Percentiles rank a stretch among this genome's conserved stretches.
Conservation (phyloP, 176 grass and related monocot species). For the Avena sativa region DNA sequence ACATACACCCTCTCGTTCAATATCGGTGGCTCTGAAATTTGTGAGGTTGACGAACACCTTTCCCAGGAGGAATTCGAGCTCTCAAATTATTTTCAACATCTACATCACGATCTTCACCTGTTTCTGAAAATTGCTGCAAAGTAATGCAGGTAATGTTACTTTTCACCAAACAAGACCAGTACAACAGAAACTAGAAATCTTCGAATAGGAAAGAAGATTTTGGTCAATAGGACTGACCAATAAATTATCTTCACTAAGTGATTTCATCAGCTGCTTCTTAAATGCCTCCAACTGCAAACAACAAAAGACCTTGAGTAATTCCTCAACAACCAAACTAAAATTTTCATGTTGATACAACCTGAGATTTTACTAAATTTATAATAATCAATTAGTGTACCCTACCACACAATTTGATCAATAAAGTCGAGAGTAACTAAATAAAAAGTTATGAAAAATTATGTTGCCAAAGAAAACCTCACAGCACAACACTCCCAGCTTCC, state of each 20-base stretch:
- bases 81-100: conserved; percentile 53
- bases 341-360: background rate
- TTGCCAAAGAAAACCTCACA: background rate
- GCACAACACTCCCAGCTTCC: background rate
- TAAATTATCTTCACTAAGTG: conserved; percentile 78
- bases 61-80: conserved; percentile 52
- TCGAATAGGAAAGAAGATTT: conserved; percentile 6
- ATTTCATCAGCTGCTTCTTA: conserved; percentile 94
- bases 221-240: conserved; percentile 57
- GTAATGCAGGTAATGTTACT: conserved; percentile 32
- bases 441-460: conserved; percentile 1
- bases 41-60: conserved; percentile 51
- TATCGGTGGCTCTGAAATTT: conserved; percentile 23
- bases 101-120: conserved; percentile 43
- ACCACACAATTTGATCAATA: background rate
- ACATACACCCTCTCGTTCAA: background rate
- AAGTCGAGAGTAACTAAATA: background rate
- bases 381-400: background rate
- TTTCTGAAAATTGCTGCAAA: conserved; percentile 78
- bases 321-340: background rate
- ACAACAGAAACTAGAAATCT: conserved; percentile 22
- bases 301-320: conserved; percentile 7
- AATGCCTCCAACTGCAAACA: conserved; percentile 83
- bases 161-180: conserved; percentile 21
- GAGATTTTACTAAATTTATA: conserved; percentile 8